Conservation (phyloP, 2,329 filamentous ascomycete genomes). For the Phaeophleospora eucalypticola region DNA sequence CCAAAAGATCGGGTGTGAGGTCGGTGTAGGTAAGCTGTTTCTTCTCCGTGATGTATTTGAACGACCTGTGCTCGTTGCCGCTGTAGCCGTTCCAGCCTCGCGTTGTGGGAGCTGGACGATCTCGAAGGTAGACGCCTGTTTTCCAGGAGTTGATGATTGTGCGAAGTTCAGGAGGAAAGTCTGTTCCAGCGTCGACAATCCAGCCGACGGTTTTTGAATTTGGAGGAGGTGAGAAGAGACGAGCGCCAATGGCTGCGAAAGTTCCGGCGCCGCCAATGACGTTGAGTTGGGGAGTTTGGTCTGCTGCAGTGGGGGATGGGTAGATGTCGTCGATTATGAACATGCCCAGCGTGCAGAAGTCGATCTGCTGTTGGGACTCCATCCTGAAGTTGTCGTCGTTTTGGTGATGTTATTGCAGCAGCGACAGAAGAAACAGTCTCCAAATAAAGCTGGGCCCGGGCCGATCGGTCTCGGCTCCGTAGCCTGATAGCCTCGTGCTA, state of each 20-base stretch:
- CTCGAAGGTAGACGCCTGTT: constrained; percentile 66
- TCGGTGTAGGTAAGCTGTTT: constrained; percentile 70
- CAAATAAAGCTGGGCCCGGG: too few relatives aligned
- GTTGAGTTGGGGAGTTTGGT: constrained; percentile 56
- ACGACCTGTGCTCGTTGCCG: constrained; percentile 51
- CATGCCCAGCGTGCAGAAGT: constrained; percentile 60
- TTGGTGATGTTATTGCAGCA: not conserved
- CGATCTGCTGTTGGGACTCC: constrained; percentile 33
- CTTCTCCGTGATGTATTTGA: constrained; percentile 86
- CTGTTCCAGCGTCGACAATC: constrained; percentile 84
- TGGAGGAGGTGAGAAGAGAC: constrained; percentile 76
- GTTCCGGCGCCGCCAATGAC: constrained; percentile 86
- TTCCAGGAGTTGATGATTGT: constrained; percentile 67
- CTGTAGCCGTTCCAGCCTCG: constrained; percentile 91
- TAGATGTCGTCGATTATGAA: constrained; percentile 78
- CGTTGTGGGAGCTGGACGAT: constrained; percentile 70
- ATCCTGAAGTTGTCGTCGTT: not conserved
- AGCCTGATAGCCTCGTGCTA: too few relatives aligned
- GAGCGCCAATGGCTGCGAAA: constrained; percentile 81
- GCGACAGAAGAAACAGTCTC: not conserved
- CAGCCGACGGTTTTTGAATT: constrained; percentile 70
- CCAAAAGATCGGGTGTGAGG: constrained; percentile 62
- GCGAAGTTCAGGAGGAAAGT: constrained; percentile 70
- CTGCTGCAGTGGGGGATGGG: constrained; percentile 63
- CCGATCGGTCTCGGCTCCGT: too few relatives aligned